Evolutionary conservation across 2,329 filamentous ascomycete species (phyloP), one percentile per base, ranked within the genome.

Genomic region (Decorospora gaudefroyi): DNA sequence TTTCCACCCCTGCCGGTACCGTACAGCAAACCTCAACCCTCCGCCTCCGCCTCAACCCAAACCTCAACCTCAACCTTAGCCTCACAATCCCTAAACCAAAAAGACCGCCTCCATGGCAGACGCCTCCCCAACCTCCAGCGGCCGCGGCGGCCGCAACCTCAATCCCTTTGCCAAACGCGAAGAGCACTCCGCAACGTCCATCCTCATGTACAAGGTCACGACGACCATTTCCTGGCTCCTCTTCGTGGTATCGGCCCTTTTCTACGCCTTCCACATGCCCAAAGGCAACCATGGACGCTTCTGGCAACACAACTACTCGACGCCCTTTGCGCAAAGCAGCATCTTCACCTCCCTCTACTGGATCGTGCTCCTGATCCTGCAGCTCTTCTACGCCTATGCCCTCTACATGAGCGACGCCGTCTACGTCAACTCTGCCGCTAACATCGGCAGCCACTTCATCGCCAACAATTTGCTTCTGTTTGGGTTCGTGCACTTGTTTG

Each of bases 381-480:
- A 96, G 68, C 73, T 85, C 39, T 83, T 80, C 57, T 95, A 95
- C 70, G 76, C 90, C 47, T 81, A 78, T 60, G 83, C 89, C 61
- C 82, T 96, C 55, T 95, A 90, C 77, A 85, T 83, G 32, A 75
- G 76, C 55, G 81, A 86, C 56, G 65, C 76, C 31, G 80, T 81
- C 18, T 76, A 81, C 39, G 81, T 89, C 52, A 80, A 82, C 48
- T 79, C 83, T 11, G 88, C 90, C 15, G 86, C 86, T 55, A 84
- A 87, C 55, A 85, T 95, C 10, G 90, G 88, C 49, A 80, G 82
- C 57, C 88, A 95, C 76, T 95, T 92, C 72, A 90, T 95, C 68
- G 67, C 87, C 59, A 87, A 90, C 78, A 96, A 95, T 71, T 74
- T 96, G 28, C 79, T 95, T 48, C 82, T 90, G 69, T 87, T 91